Evolutionary conservation across 768 basidiomycete genomes (phyloP), one percentile per base, ranked within the genome.

Genomic region (Russula sp.): DNA sequence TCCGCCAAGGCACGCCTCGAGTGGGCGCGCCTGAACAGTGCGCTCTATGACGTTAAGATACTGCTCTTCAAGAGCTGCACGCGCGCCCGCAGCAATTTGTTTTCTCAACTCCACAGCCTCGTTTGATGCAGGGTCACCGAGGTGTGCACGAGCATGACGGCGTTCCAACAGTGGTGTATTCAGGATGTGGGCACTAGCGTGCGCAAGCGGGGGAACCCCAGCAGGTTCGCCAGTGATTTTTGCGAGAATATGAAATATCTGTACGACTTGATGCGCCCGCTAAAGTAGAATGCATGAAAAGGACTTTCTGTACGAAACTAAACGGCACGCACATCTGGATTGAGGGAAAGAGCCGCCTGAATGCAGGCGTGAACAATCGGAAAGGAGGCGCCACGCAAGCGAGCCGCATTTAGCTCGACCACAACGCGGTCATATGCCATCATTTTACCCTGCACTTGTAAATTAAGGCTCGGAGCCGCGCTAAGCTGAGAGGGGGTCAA

Each of bases 391-490:
- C 83, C 87, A 3, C 85, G 82, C 18, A 87, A 75, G 46, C 93
- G 78, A 0, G 89, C 82, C 42, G 78, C 73, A 75, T 97, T 94
- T 54, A 98, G 76, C 25, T 90, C 84, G 7, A 81, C 77, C 46
- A 98, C 77, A 36, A 90, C 86, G 51, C 84, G 83, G 76, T 95
- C 90, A 72, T 98, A 99, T 13, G 85, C 86, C 88, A 98, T 92
- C 94, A 98, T 94, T 74, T 90, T 91, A 73, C 81, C 85, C 73
- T 95, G 93, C 87, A 89, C 89, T 70, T 91, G 88, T 43, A 90
- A 72, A 14, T 80, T 83, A 22, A 86, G 74, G 61, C 79, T 83
- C 1, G 87, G 84, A 1, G 79, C 75, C 1, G 77, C 73, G 58
- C 76, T 75, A 47, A 79, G 70, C 75, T 80, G 52, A 18, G 60